Base-by-base conservation (phyloP, 2,329 filamentous ascomycete genomes). In the Chrysoporthe puriensis region DNA sequence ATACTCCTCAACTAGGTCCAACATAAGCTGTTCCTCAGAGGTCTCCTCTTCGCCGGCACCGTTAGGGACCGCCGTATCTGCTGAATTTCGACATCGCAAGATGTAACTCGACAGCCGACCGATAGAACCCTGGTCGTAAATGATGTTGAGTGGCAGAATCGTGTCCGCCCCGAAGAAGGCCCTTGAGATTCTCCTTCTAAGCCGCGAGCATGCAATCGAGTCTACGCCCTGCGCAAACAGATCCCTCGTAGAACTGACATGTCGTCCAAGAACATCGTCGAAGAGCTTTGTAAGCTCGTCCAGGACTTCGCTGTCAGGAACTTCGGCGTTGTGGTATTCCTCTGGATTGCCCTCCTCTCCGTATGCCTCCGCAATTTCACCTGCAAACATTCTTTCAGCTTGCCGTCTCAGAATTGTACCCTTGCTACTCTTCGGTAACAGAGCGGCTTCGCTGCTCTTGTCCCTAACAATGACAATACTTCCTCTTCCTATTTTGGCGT, bases 401-500 rank as follows among this genome's bases (percentile, higher is more conserved):
- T 79, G 79, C 14, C 76, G 77, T 34, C 88, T 79, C 18, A 90
- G 76, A 1, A 88, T 77, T 0, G 86, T 88, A 0, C 88, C 88
- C 74, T 91, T 91, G 70, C 86, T 90, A 69, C 85, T 90, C 74
- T 88, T 90, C 66, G 84, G 80, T 0, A 89, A 56, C n/a, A 76
- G 0, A 76, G 70, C n/a, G 68, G 63, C 64, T 1, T 71, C 67
- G 1, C 65, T 66, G 0, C 74, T 71, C 9, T 73, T 70, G 8
- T 77, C 68, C 0, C 78, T 73, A 54, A 88, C 76, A 0, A 84
- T 77, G 0, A 86, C 70, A 16, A 90, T 70, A 83, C 86, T 88
- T 1, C 80, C 73, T 43, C 74, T 79, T 2, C 82, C 74, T 64
- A 90, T 79, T 13, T 82, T 78, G 3, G 85, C 80, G 71, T 89